phyloP scores from a whole-genome alignment of 768 basidiomycete genomes.

The Leccinum boreale region DNA sequence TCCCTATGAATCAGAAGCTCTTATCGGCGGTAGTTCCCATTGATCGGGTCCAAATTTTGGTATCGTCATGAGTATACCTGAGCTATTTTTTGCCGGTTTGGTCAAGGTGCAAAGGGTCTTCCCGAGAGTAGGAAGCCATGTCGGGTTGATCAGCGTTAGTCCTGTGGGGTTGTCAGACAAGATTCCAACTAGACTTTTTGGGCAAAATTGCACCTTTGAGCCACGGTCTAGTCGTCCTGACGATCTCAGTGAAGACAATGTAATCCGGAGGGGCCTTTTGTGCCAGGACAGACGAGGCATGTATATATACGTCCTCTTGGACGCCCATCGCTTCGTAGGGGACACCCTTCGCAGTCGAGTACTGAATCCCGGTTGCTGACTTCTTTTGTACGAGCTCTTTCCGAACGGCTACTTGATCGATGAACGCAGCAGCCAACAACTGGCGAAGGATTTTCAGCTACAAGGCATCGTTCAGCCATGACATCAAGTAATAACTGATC shows the following conservation, averaged over 20 bases:
- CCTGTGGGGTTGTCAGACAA: constrained; percentile 39
- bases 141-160: constrained; percentile 79
- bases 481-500: neutral
- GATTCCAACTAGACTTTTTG: neutral
- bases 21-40: constrained; percentile 79
- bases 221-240: constrained; percentile 71
- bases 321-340: constrained; percentile 81
- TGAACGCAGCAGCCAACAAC: constrained; percentile 83
- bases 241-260: constrained; percentile 78
- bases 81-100: constrained; percentile 70
- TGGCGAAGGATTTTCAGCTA: constrained; percentile 91
- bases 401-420: constrained; percentile 92
- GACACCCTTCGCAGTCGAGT: constrained; percentile 72
- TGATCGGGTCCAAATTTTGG: constrained; percentile 83
- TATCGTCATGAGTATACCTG: constrained; percentile 67
- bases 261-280: constrained; percentile 77
- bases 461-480: constrained; percentile 3
- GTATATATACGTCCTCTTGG: constrained; percentile 85
- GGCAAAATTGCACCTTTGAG: constrained; percentile 61
- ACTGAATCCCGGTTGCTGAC: constrained; percentile 59
- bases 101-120: constrained; percentile 85
- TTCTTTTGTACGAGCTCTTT: constrained; percentile 73
- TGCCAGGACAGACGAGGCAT: constrained; percentile 82
- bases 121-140: constrained; percentile 83
- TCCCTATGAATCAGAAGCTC: constrained; percentile 14